A percentile compares a stretch with the other conserved stretches of the same genome.
phyloP scores from a whole-genome alignment of 2,329 filamentous ascomycete genomes.

The Hypoxylon sp. region DNA sequence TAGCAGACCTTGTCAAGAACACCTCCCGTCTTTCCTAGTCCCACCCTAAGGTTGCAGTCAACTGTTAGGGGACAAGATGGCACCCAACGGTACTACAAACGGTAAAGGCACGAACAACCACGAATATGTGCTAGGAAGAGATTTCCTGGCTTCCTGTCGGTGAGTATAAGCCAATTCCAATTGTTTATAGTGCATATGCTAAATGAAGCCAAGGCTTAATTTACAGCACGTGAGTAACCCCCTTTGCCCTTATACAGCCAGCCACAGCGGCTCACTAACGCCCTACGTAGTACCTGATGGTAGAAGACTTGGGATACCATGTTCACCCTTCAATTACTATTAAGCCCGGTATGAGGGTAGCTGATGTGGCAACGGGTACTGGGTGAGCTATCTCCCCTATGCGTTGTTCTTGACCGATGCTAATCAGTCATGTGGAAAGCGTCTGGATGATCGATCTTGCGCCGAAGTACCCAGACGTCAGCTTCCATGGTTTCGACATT shows the following conservation, averaged over 20 bases:
- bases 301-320: not conserved
- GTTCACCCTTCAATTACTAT: not conserved
- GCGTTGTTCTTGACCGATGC: not conserved
- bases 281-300: not conserved
- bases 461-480: not conserved
- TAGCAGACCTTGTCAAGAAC: not conserved
- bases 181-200: not conserved
- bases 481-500: not conserved
- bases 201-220: not conserved
- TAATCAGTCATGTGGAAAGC: not conserved
- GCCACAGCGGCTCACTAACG: not conserved
- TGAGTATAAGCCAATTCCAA: not conserved
- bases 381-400: not conserved
- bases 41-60: not conserved
- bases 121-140: conserved; percentile 1
- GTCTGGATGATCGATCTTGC: conserved; percentile 1
- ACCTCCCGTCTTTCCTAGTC: not conserved
- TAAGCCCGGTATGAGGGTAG: not conserved
- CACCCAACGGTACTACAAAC: not conserved
- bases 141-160: not conserved
- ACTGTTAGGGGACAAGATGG: not conserved
- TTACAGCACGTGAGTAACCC: not conserved
- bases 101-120: not conserved
- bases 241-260: not conserved
- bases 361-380: not conserved